Base-by-base conservation (phyloP, 2,329 filamentous ascomycete genomes). In the Ophiostoma perfectum region DNA sequence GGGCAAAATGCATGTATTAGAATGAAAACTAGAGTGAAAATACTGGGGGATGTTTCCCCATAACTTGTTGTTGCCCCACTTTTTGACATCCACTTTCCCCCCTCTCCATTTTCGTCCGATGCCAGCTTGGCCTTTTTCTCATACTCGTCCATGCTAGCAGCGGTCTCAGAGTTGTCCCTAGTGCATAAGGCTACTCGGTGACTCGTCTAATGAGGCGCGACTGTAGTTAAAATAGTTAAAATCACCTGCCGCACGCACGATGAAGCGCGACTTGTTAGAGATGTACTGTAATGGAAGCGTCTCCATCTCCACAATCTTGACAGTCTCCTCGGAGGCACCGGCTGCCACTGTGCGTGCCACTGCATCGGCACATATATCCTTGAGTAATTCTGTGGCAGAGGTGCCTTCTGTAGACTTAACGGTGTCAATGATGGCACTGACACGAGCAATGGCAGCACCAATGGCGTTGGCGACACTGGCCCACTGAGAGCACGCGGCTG, bases 381-480 rank as follows among this genome's bases (percentile, higher is more conserved):
- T 11, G 7, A 55, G 49, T 9, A 55, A 18, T 27, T 55, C 49
- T 9, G 49, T 7, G 49, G 49, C 7, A 4, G 49, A 27, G 70
- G 77, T 78, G 0, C 75, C 75, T 67, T 81, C 81, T 0, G 81
- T 84, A 0, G 80, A 82, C 68, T 82, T 80, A 36, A 84, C 79
- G 0, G 80, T 81, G 69, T 85, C 83, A 9, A 84, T 78, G 0
- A 83, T 80, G 1, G 82, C 81, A 69, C 83, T 86, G 2, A 89
- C 85, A 55, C 84, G 78, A 1, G 86, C 85, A 69, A 86, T 87
- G 0, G 87, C 86, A 9, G 86, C 87, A 1, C 87, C 87, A 11
- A 89, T 86, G 0, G 87, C 87, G 73, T 89, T 89, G 8, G 87
- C 87, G 1, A 89, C 84, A 4, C 81, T 82, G 2, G 84, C 83